phyloP scores from a whole-genome alignment of 192 early-diverging fungal genomes.

The Gamsiella multidivaricata region DNA sequence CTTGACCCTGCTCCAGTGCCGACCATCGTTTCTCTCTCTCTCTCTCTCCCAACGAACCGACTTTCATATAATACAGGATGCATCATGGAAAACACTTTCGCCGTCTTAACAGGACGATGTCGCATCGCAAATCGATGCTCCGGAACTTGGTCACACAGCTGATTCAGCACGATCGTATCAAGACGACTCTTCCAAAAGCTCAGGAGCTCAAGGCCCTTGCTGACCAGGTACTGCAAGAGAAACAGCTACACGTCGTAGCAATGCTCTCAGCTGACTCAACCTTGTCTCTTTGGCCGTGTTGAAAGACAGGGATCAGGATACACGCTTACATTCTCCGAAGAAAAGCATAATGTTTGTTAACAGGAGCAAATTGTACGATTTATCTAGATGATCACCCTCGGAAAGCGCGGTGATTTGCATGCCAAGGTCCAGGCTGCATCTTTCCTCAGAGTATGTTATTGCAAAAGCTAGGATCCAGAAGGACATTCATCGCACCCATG shows the following conservation, averaged over 20 bases:
- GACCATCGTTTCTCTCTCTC: background rate
- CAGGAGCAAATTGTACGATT: background rate
- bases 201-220: conserved; percentile 87
- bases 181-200: conserved; percentile 94
- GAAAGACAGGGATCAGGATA: background rate
- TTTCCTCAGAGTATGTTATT: conserved; percentile 60
- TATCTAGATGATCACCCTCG: conserved; percentile 82
- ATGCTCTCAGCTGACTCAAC: background rate
- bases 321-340: background rate
- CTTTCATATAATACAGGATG: conserved; percentile 54
- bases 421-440: conserved; percentile 69
- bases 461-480: background rate
- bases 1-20: background rate
- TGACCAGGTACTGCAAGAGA: conserved; percentile 70
- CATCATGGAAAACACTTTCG: conserved; percentile 68
- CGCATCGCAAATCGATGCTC: conserved; percentile 81
- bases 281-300: background rate
- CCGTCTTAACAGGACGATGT: conserved; percentile 71
- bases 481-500: background rate
- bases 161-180: conserved; percentile 89
- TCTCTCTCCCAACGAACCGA: background rate
- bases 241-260: background rate
- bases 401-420: conserved; percentile 76
- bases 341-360: background rate
- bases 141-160: conserved; percentile 87